These are phyloP conservation scores for Rhododendron kiyosumense DNA, from an alignment of 148 eudicot species.

Conservation along the genomic window DNA sequence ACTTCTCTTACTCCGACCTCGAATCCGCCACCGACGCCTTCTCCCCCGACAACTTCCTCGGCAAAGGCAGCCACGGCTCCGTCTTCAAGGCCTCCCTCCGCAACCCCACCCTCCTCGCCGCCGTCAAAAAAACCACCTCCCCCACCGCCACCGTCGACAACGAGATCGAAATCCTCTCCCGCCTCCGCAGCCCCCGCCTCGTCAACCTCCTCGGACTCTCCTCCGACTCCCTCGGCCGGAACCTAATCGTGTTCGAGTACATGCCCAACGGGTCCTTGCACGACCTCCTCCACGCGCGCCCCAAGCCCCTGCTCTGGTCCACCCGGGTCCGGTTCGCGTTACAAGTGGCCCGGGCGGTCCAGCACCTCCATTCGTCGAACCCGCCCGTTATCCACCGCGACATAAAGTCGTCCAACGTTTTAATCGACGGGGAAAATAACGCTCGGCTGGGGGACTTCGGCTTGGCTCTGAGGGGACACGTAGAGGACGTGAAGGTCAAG, in stretches of 20 bases:
- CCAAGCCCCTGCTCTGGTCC: slow-evolving; percentile 36
- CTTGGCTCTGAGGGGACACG: slow-evolving; percentile 58
- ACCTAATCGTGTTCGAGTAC: slow-evolving; percentile 51
- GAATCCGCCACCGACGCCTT: slow-evolving; percentile 54
- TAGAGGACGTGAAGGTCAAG: slow-evolving; percentile 43
- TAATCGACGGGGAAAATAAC: slow-evolving; percentile 44
- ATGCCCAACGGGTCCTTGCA: slow-evolving; percentile 81
- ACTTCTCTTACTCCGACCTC: slow-evolving; percentile 49
- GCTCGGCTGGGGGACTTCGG: slow-evolving; percentile 87
- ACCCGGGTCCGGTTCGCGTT: slow-evolving; percentile 47
- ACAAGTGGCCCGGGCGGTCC: slow-evolving; percentile 61
- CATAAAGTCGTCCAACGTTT: slow-evolving; percentile 67
- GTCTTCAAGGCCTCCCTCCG: slow-evolving; percentile 57
- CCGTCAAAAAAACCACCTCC: slow-evolving; percentile 42
- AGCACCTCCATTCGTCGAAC: slow-evolving; percentile 36
- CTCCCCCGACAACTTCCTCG: slow-evolving; percentile 54
- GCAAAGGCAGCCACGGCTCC: slow-evolving; percentile 83
- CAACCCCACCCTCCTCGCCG: slow-evolving; percentile 39
- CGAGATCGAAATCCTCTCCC: slow-evolving; percentile 59
- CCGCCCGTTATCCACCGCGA: slow-evolving; percentile 87
- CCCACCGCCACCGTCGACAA: slow-evolving; percentile 29
- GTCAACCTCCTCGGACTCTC: slow-evolving; percentile 67
- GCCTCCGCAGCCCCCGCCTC: slow-evolving; percentile 32
- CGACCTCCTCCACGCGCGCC: slow-evolving; percentile 44
- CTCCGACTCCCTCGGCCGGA: slow-evolving; percentile 11